phyloP scores from a whole-genome alignment of 495 filamentous ascomycete genomes.

The Lichenothelia convexa region DNA sequence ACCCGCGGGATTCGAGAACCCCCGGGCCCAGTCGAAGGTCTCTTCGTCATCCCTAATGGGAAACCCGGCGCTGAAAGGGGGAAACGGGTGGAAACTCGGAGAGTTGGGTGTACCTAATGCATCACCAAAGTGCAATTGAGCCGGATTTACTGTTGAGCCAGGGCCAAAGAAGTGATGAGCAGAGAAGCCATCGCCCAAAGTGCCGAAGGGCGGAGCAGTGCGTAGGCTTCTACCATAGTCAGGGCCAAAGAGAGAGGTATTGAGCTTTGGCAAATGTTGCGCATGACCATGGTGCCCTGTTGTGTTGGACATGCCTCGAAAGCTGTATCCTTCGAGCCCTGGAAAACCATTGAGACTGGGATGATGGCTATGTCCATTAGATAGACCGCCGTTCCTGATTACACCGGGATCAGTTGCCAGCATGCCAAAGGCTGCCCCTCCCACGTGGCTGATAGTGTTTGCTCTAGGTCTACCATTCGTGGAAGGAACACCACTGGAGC shows the following conservation, averaged over 20 bases:
- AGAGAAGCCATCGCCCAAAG: constrained; percentile 53
- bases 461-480: constrained; percentile 70
- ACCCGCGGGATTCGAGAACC: constrained; percentile 59
- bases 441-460: constrained; percentile 94
- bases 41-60: constrained; percentile 52
- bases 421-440: constrained; percentile 54
- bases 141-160: constrained; percentile 75
- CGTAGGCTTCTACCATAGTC: constrained; percentile 47
- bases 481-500: constrained; percentile 26
- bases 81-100: constrained; percentile 49
- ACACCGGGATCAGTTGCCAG: constrained; percentile 38
- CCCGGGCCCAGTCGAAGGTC: constrained; percentile 71
- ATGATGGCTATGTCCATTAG: constrained; percentile 11
- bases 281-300: constrained; percentile 43
- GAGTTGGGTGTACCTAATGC: constrained; percentile 53
- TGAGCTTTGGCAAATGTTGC: constrained; percentile 63
- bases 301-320: constrained; percentile 51
- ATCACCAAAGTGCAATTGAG: constrained; percentile 81
- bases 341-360: constrained; percentile 34
- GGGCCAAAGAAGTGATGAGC: constrained; percentile 55
- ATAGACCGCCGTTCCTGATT: constrained; percentile 25
- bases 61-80: constrained; percentile 28
- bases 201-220: constrained; percentile 58
- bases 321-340: constrained; percentile 42
- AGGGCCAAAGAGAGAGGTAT: constrained; percentile 52